A percentile compares a stretch with the other conserved stretches of the same genome.
Conservation (phyloP, 257 asterid genomes). For the Salvia hispanica region DNA sequence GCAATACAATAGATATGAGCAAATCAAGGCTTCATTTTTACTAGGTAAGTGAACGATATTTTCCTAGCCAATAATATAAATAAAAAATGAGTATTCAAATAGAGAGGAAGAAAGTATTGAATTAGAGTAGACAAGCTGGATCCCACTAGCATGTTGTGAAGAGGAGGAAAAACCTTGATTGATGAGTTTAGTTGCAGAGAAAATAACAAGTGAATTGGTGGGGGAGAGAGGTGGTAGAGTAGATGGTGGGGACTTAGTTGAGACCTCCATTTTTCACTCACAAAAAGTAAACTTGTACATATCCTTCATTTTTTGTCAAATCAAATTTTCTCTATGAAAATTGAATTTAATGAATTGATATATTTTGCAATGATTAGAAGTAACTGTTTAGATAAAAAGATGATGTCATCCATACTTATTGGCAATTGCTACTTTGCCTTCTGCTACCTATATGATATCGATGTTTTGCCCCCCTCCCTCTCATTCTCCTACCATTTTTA, state of each 20-base stretch:
- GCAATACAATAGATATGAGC: no score
- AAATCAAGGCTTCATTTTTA: no score
- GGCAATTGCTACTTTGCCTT: constrained; percentile 46
- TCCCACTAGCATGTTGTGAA: constrained; percentile 21
- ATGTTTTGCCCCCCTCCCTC: constrained; percentile 23
- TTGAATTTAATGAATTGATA: background rate
- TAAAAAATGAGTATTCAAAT: no score
- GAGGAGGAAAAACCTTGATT: constrained; percentile 14
- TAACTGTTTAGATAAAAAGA: constrained; percentile 45
- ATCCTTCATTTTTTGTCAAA: constrained; percentile 5
- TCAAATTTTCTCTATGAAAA: background rate
- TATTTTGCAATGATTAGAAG: constrained; percentile 37
- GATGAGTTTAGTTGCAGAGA: constrained; percentile 2
- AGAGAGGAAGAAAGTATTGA: no score
- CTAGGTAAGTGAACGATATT: no score
- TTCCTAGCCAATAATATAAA: no score
- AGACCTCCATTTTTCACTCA: constrained; percentile 26
- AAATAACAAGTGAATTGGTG: constrained; percentile 32
- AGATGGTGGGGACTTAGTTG: constrained; percentile 10
- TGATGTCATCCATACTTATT: constrained; percentile 45
- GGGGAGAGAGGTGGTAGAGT: constrained; percentile 27
- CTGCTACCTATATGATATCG: constrained; percentile 43
- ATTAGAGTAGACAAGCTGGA: constrained; percentile 12
- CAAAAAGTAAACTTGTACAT: constrained; percentile 8
- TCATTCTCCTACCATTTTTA: constrained; percentile 15